A percentile compares a stretch with the other conserved stretches of the same genome.
Evolutionary conservation across 768 basidiomycete species (phyloP).

Genomic region (Nevesoporus exiguus): DNA sequence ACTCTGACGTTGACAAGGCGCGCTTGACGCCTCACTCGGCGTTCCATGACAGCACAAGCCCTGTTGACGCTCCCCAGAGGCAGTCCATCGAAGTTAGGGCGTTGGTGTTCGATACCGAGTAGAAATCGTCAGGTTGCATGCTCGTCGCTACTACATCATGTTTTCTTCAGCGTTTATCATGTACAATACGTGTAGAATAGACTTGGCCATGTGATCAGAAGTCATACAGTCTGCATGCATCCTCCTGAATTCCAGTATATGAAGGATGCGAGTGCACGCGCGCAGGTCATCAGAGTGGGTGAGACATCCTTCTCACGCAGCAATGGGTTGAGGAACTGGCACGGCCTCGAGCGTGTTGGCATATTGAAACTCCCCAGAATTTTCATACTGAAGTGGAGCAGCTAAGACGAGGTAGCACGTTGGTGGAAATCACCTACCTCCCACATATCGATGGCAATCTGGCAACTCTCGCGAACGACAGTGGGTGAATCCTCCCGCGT

Average conservation of each 20-base stretch:
- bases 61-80: conserved; percentile 35
- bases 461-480: conserved; percentile 94
- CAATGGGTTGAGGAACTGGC: conserved; percentile 7
- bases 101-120: conserved; percentile 42
- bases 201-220: too few relatives aligned
- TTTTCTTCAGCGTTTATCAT: background rate
- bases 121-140: background rate
- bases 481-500: conserved; percentile 70
- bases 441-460: conserved; percentile 97
- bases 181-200: background rate
- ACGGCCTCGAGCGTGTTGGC: conserved; percentile 47
- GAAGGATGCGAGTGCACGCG: background rate
- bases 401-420: background rate
- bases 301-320: conserved; percentile 12
- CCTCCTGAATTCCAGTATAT: background rate
- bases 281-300: background rate
- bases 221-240: too few relatives aligned
- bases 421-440: conserved; percentile 52
- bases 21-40: conserved; percentile 43
- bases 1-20: conserved; percentile 39
- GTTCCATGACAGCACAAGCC: conserved; percentile 36
- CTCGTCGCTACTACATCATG: background rate
- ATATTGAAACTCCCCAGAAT: conserved; percentile 78
- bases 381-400: conserved; percentile 56
- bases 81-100: conserved; percentile 44